Evolutionary conservation across 2,329 filamentous ascomycete species (phyloP), one percentile per base, ranked within the genome.

Genomic region (Coccinonectria pachysandricola): DNA sequence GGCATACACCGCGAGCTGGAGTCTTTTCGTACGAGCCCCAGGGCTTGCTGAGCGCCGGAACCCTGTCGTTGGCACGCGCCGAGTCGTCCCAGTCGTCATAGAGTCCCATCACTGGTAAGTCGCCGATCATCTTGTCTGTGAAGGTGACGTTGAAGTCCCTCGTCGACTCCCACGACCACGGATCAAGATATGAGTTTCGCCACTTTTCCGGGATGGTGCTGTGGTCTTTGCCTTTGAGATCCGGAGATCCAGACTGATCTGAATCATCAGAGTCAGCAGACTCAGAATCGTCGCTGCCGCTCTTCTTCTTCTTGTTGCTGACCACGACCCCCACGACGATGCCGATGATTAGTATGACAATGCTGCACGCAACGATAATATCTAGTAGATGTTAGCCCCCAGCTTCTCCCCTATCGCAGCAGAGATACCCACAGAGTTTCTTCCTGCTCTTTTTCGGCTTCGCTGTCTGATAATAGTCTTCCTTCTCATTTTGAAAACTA

Each of bases 141-240:
- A 92, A 98, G 0, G 91, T 96, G 35, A 88, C 70, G 50, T 98
- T 98, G 62, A 96, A 94, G 46, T 87, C 85, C 0, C 66, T 70
- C 1, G 87, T 95, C 42, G 92, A 80, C 40, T 81, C 79, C 91
- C 91, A 98, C 2, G 79, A 76, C 53, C 85, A 93, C 0, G 91
- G 91, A 48, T 98, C 87, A 12, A 94, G 65, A 36, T 81, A 78
- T 3, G 80, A 83, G 9, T 76, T 84, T 52, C 72, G 75, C 44
- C 74, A 86, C 35, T 65, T 65, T 30, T 60, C 57, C 32, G 81
- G 81, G 25, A 83, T 71, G 31, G 64, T 68, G 37, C 60, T 57
- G 14, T 64, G 60, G 27, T 68, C 64, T 28, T 74, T 60, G 13
- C 63, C 62, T 34, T 63, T 53, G 4, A 82, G 54, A 30, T 44